Base-by-base conservation (phyloP, 805 yeast species). In the Wickerhamomyces silvicola region DNA sequence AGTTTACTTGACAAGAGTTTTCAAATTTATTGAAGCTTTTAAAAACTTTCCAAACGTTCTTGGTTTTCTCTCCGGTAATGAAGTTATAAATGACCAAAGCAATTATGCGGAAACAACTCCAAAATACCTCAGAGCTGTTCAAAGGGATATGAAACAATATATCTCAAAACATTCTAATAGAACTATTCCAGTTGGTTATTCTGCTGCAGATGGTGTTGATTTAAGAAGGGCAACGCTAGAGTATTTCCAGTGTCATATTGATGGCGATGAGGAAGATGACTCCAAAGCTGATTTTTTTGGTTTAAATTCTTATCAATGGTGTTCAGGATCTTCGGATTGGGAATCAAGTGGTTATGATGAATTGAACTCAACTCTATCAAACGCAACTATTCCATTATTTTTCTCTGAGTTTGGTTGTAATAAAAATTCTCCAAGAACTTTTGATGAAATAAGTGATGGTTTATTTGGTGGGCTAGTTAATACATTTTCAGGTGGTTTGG, bases 221-320 rank as follows among this genome's bases (percentile, higher is more conserved):
- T 70, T 83, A 50, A 74, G 95, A 48, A 60, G 73, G 30, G 81
- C 84, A 21, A 76, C 90, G 32, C 83, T 81, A 58, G 75, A 77
- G 43, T 90, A 81, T 59, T 68, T 90, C 53, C 81, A 82, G 58
- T 88, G 97, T 65, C 85, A 84, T 30, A 62, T 69, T 32, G 73
- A 73, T 41, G 78, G 71, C 22, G 56, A 56, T 24, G 45, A 60
- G 5, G 73, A 64, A 30, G 81, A 73, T 12, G 62, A 62, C 42
- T 82, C 88, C 11, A 72, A 75, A 45, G 67, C 81, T n/a, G 97
- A 90, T 56, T 87, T 90, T 66, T 87, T 82, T 57, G 98, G 97
- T 10, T 74, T 90, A 54, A 90, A 92, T 65, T 85, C 94, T 32
- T 92, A 92, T 59, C 81, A 86, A 40, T 90, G 97, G 97, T 92